Conservation (phyloP, 345 rosid species). For the Populus deltoides region DNA sequence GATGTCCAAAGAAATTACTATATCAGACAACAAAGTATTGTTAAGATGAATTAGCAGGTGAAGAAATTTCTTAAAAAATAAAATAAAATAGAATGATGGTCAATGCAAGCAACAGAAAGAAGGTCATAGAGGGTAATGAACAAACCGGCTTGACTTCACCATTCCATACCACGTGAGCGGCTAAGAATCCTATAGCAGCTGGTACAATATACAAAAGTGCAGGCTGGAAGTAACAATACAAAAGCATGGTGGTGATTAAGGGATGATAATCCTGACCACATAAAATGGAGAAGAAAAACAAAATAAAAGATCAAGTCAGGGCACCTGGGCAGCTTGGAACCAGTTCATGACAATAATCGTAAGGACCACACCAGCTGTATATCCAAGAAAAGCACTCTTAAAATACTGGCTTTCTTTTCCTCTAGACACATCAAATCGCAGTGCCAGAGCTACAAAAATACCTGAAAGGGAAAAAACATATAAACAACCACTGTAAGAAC, state of each 20-base stretch:
- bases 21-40: not conserved
- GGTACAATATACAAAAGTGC: conserved; percentile 97
- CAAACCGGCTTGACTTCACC: conserved; percentile 95
- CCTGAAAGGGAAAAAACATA: conserved; percentile 41
- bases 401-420: conserved; percentile 82
- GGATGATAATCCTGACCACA: not conserved
- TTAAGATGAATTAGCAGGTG: not conserved
- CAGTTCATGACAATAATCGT: conserved; percentile 97
- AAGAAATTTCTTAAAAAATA: not conserved
- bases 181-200: conserved; percentile 84
- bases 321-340: conserved; percentile 99
- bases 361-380: conserved; percentile 65
- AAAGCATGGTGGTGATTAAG: not conserved
- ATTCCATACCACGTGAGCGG: conserved; percentile 84
- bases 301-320: not conserved
- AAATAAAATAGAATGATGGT: not conserved
- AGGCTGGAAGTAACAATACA: conserved; percentile 53
- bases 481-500: not conserved
- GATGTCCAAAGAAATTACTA: not conserved
- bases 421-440: conserved; percentile 92
- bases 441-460: conserved; percentile 92
- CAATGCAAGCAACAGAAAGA: not conserved
- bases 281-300: not conserved
- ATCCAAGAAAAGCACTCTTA: conserved; percentile 92
- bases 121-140: conserved; percentile 2